Base-by-base conservation (phyloP, 805 yeast genomes). In the Schizosaccharomyces osmophilus region DNA sequence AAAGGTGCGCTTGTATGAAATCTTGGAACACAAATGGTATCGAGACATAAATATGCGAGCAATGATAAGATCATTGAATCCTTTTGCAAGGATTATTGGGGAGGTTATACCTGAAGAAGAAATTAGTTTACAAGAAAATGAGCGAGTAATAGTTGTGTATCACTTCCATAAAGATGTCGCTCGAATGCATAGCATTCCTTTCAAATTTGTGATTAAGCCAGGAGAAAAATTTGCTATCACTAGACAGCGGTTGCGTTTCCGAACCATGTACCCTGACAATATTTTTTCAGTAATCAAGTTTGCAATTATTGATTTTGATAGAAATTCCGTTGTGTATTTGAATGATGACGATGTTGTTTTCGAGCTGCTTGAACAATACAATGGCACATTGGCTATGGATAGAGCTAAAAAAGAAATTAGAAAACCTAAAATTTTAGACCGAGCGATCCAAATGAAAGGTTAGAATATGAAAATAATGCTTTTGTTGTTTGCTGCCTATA, bases 141-240 rank as follows among this genome's bases (percentile, higher is more conserved):
- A 61, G 5, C 57, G 62, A 4, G 67, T 84, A 54, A 77, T 85
- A 1, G 78, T 85, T 3, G 94, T 83, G 1, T 76, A 81, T 65
- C 96, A 88, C 68, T 89, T 83, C 72, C 79, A 82, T 70, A 85
- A 84, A 66, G 85, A 82, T 51, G 75, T 83, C 31, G 77, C 75
- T 55, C 73, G 76, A 54, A 74, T 78, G 26, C 97, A 89, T 70
- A 89, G 95, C n/a, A 75, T 84, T 59, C 95, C 97, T 3, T 89
- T 89, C 69, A 73, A 85, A 9, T 86, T 89, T 69, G 78, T 80
- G n/a, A 71, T 85, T 5, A 75, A 79, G 59, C 82, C 85, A 8
- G 80, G 76, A 15, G 98, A 93, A 69, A 71, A 73, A 57, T 79
- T 85, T 58, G 68, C 70, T 2, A 81, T 78, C 13, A 83, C 94